These are phyloP conservation scores for Nannochloris sp. DNA, from an alignment of 139 green algal genomes.

Conservation along the genomic window DNA sequence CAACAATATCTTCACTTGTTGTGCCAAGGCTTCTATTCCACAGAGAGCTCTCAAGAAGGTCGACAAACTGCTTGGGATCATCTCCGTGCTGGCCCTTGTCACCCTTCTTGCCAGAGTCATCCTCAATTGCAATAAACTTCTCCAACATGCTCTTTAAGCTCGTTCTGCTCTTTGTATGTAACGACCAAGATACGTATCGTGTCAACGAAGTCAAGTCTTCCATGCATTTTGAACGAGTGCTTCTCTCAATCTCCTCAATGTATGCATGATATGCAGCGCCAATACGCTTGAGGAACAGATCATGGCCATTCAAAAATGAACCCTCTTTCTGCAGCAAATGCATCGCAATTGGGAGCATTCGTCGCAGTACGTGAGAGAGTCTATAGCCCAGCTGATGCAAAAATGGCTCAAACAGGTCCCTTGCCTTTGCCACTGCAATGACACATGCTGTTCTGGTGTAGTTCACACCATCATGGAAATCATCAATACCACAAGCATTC, in stretches of 20 bases:
- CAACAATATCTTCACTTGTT: slow-evolving; percentile 80
- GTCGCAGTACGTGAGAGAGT: slow-evolving; percentile 74
- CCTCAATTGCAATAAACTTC: slow-evolving; percentile 28
- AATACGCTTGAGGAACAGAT: slow-evolving; percentile 80
- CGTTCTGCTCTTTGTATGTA: slow-evolving; percentile 74
- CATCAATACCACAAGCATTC: slow-evolving; percentile 91
- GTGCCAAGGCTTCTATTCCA: slow-evolving; percentile 74
- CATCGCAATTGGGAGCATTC: slow-evolving; percentile 83
- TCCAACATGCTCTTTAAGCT: slow-evolving; percentile 59
- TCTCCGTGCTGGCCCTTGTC: not conserved
- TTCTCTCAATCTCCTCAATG: slow-evolving; percentile 63
- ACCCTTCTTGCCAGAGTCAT: not conserved
- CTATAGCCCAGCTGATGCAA: slow-evolving; percentile 86
- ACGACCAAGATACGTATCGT: slow-evolving; percentile 83
- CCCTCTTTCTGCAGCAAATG: slow-evolving; percentile 74
- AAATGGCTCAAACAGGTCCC: slow-evolving; percentile 84
- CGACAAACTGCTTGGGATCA: slow-evolving; percentile 22
- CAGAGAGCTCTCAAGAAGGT: slow-evolving; percentile 75
- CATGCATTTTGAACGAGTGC: slow-evolving; percentile 56
- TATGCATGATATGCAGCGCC: slow-evolving; percentile 68
- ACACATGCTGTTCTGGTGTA: slow-evolving; percentile 90
- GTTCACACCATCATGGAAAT: slow-evolving; percentile 92
- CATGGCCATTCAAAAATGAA: slow-evolving; percentile 66
- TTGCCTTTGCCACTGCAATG: slow-evolving; percentile 77
- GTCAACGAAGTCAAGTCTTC: slow-evolving; percentile 85